These are phyloP conservation scores for Adiantum capillusveneris DNA, from an alignment of 75 land plant species.

Conservation along the genomic window DNA sequence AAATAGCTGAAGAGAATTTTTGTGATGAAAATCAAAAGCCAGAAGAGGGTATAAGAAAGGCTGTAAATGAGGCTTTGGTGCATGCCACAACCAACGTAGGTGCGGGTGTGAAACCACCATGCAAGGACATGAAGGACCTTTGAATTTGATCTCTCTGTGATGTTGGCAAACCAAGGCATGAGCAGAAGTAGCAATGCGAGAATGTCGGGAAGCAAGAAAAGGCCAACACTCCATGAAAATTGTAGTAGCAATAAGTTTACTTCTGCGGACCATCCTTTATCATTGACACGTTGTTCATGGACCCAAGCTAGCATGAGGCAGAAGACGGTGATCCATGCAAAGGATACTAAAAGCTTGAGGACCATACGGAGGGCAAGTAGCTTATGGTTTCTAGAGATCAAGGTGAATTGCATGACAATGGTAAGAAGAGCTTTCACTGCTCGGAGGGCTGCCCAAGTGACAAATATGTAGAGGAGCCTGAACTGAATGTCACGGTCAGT, in stretches of 20 bases:
- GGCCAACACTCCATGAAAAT: neutral
- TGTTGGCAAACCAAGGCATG: slow-evolving; percentile 62
- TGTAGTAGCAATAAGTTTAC: neutral
- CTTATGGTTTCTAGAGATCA: slow-evolving; percentile 21
- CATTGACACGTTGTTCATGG: slow-evolving; percentile 3
- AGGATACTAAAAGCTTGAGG: slow-evolving; percentile 19
- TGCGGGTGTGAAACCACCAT: slow-evolving; percentile 76
- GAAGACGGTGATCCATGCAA: slow-evolving; percentile 21
- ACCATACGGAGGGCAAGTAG: slow-evolving; percentile 26
- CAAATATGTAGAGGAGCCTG: slow-evolving; percentile 5
- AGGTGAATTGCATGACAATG: slow-evolving; percentile 14
- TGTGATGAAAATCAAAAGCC: slow-evolving; percentile 48
- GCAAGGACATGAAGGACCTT: slow-evolving; percentile 32
- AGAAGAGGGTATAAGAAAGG: slow-evolving; percentile 51
- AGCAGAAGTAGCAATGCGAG: slow-evolving; percentile 45
- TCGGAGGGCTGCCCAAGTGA: slow-evolving; percentile 17
- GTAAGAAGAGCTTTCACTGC: slow-evolving; percentile 17
- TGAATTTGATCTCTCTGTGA: slow-evolving; percentile 33
- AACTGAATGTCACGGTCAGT: slow-evolving; percentile 13
- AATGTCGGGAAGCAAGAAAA: slow-evolving; percentile 32
- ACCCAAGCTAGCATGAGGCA: slow-evolving; percentile 6
- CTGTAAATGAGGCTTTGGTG: slow-evolving; percentile 55
- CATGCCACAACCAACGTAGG: slow-evolving; percentile 68
- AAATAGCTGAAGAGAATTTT: slow-evolving; percentile 67
- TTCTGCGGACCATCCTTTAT: slow-evolving; percentile 4